Evolutionary conservation across 2,329 filamentous ascomycete species (phyloP).

Genomic region (Emmonsia crescens): DNA sequence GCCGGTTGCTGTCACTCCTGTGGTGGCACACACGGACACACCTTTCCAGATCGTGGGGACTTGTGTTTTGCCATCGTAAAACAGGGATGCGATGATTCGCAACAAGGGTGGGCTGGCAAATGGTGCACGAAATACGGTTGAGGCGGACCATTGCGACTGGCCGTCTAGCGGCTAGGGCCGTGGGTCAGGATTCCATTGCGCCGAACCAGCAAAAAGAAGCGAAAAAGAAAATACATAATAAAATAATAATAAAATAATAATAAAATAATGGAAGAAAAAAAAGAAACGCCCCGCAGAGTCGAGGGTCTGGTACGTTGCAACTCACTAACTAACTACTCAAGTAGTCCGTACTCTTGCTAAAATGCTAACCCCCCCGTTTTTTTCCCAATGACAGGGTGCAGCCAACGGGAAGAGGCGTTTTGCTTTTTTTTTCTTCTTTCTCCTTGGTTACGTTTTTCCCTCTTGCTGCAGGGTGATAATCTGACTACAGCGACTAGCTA

Average conservation of each 20-base stretch:
- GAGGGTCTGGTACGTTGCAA: not conserved
- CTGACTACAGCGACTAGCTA: not conserved
- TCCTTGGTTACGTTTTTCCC: not conserved
- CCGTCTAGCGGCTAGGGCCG: not conserved
- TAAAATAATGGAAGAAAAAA: not conserved
- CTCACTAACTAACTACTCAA: not conserved
- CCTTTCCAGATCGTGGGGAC: conserved; percentile 21
- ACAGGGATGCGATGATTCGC: conserved; percentile 9
- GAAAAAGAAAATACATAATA: not conserved
- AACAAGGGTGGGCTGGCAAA: conserved; percentile 6
- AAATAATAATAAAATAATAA: not conserved
- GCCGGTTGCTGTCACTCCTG: not conserved
- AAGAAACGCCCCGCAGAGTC: not conserved
- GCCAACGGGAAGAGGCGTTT: not conserved
- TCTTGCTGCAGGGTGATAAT: not conserved
- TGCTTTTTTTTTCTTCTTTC: not conserved
- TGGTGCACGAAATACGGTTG: conserved; percentile 2
- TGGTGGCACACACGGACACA: conserved; percentile 1
- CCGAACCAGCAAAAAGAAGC: not conserved
- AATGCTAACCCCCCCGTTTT: not conserved
- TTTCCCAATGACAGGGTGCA: not conserved
- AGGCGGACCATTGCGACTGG: not conserved
- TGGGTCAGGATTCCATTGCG: not conserved
- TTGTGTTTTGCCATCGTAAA: conserved; percentile 14
- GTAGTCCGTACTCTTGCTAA: not conserved